Evolutionary conservation across 352 stramenopile genomes (phyloP), one percentile per base, ranked within the genome.

Genomic region (Pythium myriotylum): DNA sequence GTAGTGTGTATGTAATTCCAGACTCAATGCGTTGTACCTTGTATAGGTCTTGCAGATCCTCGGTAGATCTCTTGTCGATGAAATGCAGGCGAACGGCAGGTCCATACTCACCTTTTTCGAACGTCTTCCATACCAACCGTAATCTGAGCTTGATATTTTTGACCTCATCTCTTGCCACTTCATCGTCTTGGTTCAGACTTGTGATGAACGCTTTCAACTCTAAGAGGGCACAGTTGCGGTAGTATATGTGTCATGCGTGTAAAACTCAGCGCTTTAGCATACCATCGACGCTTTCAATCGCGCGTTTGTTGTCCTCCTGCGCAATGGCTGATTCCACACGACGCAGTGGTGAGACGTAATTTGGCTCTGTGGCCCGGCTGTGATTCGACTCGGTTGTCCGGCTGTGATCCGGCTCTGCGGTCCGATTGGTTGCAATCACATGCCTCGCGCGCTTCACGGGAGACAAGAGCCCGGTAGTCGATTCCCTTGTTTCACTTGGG

Each of bases 71-170:
- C 9, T 17, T 54, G 29, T 54, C 48, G 29, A 43, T 54, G n/a
- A 54, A 19, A 42, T 54, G 48, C 8, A 54, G 16, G 29, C 48
- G 48, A 8, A 29, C 48, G 2, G 29, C 48, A 2, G 48, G 48
- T 41, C 48, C 48, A 16, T 3, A 24, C 9, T 13, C 6, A 1
- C 2, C 12, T 1, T 3, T 27, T 26, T 43, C 48, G 10, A 54
- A 54, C 12, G 24, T 43, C 9, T 24, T 54, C 48, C 48, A 54
- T 17, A 54, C 48, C 4, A 54, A 20, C 14, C 43, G 43, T 27
- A 50, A 14, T 24, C 43, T 10, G 27, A 50, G 43, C 43, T 27
- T 24, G 24, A 50, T 50, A 23, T n/a, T 24, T 29, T 14, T 24
- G 26, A 19, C 32, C 22, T 54, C 5, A 42, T 29, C 48, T 26